A percentile compares a stretch with the other conserved stretches of the same genome.
Evolutionary conservation across 768 basidiomycete genomes (phyloP).

Genomic region (Daedaleopsis sinensis): DNA sequence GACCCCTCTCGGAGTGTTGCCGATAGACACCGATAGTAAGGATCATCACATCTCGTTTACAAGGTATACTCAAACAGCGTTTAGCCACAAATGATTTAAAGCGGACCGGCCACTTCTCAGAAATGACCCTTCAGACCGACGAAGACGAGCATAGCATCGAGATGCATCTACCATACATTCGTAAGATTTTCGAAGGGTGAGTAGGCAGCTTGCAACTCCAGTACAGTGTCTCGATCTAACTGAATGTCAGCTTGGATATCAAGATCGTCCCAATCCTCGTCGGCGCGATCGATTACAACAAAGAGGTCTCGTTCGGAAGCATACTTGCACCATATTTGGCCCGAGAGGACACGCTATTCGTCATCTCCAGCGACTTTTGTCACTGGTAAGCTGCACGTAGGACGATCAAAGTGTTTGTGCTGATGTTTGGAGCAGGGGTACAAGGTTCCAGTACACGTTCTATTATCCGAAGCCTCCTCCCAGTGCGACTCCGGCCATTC

Average conservation of each 20-base stretch:
- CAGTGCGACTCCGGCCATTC: slow-evolving; percentile 46
- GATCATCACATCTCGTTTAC: neutral
- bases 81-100: slow-evolving; percentile 70
- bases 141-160: slow-evolving; percentile 97
- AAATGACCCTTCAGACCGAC: slow-evolving; percentile 69
- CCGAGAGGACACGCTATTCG: slow-evolving; percentile 79
- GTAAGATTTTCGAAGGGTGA: slow-evolving; percentile 83
- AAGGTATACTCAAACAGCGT: neutral
- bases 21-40: slow-evolving; percentile 76
- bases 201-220: slow-evolving; percentile 11
- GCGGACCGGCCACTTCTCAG: slow-evolving; percentile 67
- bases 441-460: slow-evolving; percentile 83
- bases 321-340: slow-evolving; percentile 82
- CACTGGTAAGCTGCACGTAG: slow-evolving; percentile 70
- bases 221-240: neutral
- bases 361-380: slow-evolving; percentile 96
- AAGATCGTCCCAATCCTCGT: slow-evolving; percentile 89
- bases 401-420: neutral
- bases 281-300: slow-evolving; percentile 65
- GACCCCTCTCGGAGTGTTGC: slow-evolving; percentile 85
- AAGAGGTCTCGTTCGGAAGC: slow-evolving; percentile 65
- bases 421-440: slow-evolving; percentile 56
- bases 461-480: slow-evolving; percentile 74
- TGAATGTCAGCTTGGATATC: slow-evolving; percentile 62
- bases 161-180: slow-evolving; percentile 94